Evolutionary conservation across 2,329 filamentous ascomycete species (phyloP).

Genomic region (Sarocladium oryzae): DNA sequence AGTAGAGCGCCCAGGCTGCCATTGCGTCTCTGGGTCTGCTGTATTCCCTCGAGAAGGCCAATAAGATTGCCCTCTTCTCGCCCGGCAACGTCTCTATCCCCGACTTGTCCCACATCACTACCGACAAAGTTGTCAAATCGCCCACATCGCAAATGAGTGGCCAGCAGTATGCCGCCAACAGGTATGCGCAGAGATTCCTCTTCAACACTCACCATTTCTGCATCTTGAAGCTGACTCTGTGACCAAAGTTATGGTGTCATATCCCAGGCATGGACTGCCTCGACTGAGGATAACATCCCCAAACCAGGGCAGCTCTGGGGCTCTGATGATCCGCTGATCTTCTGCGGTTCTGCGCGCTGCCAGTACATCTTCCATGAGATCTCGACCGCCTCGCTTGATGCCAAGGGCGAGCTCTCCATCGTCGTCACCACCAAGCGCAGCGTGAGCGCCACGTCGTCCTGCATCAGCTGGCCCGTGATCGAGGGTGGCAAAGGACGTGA

Average conservation of each 20-base stretch:
- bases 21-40: conserved; percentile 36
- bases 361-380: conserved; percentile 32
- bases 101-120: conserved; percentile 28
- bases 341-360: conserved; percentile 24
- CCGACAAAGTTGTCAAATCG: conserved; percentile 21
- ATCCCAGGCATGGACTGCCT: conserved; percentile 21
- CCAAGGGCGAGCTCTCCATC: conserved; percentile 12
- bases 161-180: conserved; percentile 36
- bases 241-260: conserved; percentile 31
- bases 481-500: conserved; percentile 26
- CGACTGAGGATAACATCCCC: conserved; percentile 17
- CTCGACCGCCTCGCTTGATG: conserved; percentile 10
- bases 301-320: conserved; percentile 23
- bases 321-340: conserved; percentile 20
- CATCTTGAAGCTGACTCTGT: neutral
- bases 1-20: conserved; percentile 34
- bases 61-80: conserved; percentile 23
- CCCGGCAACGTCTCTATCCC: conserved; percentile 30
- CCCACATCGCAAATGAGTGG: conserved; percentile 19
- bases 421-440: conserved; percentile 27
- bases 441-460: conserved; percentile 23
- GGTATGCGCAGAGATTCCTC: conserved; percentile 17
- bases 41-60: conserved; percentile 34
- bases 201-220: neutral
- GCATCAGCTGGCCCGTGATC: conserved; percentile 24